phyloP scores from a whole-genome alignment of 2,329 filamentous ascomycete genomes.

The Aspergillus pseudoviridinutans region DNA sequence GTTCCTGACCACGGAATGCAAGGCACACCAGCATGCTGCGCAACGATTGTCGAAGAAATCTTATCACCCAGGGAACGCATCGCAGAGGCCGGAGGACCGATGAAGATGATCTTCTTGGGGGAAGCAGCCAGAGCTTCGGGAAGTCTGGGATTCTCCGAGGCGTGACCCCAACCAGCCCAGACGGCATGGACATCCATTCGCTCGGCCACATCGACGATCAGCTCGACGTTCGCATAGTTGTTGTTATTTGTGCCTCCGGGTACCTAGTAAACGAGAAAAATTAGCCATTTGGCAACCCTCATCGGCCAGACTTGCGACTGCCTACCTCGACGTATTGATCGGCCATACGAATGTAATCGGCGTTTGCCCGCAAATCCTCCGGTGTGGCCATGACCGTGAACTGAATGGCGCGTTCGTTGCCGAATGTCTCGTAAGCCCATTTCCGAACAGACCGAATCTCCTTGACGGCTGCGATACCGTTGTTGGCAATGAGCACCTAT shows the following conservation, averaged over 20 bases:
- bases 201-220: conserved; percentile 98
- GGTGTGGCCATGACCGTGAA: conserved; percentile 99
- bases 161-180: conserved; percentile 99
- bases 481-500: conserved; percentile 97
- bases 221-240: conserved; percentile 99
- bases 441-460: conserved; percentile 98
- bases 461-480: conserved; percentile 98
- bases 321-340: conserved; percentile 92
- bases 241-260: conserved; percentile 99
- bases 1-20: conserved; percentile 99
- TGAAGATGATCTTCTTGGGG: conserved; percentile 98
- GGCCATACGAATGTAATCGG: conserved; percentile 99
- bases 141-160: conserved; percentile 96
- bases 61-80: conserved; percentile 99
- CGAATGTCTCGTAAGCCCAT: conserved; percentile 99
- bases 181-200: conserved; percentile 98
- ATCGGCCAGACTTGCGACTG: background rate
- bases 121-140: conserved; percentile 94
- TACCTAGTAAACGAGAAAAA: conserved; percentile 49
- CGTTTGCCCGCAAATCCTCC: conserved; percentile 94
- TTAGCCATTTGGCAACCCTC: background rate
- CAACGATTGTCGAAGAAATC: conserved; percentile 98
- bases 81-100: conserved; percentile 92
- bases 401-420: conserved; percentile 95
- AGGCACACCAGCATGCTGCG: conserved; percentile 91